A percentile compares a stretch with the other conserved stretches of the same genome.
These are phyloP conservation scores for Solanum corneliomulleri DNA, from an alignment of 257 asterid genomes.

Conservation along the genomic window DNA sequence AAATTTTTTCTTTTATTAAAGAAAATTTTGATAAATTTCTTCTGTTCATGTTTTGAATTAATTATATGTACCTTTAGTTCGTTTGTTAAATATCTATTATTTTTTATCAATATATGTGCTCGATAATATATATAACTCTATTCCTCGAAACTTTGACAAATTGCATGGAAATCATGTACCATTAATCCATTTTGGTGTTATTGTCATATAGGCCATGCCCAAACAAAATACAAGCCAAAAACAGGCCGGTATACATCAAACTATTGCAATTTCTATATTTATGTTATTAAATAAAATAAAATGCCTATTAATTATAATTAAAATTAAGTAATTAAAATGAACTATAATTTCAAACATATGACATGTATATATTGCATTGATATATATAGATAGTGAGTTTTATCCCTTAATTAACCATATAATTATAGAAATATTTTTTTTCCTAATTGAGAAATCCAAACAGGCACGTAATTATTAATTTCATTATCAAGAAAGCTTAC, in stretches of 20 bases:
- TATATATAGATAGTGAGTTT: no score
- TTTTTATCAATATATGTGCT: neutral
- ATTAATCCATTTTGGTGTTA: neutral
- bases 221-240: neutral
- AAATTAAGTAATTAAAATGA: no score
- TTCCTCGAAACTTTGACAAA: neutral
- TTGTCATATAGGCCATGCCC: neutral
- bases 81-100: neutral
- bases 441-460: neutral
- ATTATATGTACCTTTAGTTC: neutral
- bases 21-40: neutral
- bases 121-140: neutral
- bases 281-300: no score
- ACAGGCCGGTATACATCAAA: neutral
- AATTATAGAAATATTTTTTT: neutral
- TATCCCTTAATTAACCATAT: neutral
- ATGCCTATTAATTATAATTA: no score
- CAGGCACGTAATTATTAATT: neutral
- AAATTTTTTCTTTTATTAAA: neutral
- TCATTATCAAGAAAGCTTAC: neutral
- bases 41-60: neutral
- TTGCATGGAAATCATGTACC: neutral
- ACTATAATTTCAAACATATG: rapidly evolving
- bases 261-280: no score
- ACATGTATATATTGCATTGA: no score